phyloP scores from a whole-genome alignment of 176 grass and related monocot species.

The Saccharum officinarum region DNA sequence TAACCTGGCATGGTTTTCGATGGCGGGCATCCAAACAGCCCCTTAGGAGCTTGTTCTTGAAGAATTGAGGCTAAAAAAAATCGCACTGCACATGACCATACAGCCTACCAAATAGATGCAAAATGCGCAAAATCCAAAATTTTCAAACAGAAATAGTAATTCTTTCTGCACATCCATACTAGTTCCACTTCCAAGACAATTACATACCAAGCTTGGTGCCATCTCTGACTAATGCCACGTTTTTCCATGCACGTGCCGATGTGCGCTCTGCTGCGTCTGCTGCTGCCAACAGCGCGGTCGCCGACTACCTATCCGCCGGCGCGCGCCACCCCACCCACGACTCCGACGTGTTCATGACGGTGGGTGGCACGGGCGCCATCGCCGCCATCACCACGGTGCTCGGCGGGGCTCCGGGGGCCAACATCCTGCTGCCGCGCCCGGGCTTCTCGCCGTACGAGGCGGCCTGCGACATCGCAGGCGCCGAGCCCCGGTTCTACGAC shows the following conservation, averaged over 20 bases:
- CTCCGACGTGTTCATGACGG: constrained; percentile 65
- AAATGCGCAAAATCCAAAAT: too few relatives aligned
- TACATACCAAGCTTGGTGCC: too few relatives aligned
- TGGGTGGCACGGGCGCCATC: constrained; percentile 70
- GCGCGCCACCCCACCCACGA: constrained; percentile 47
- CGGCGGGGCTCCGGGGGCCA: constrained; percentile 42
- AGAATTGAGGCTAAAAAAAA: too few relatives aligned
- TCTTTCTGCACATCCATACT: too few relatives aligned
- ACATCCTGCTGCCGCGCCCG: constrained; percentile 75
- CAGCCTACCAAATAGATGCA: too few relatives aligned
- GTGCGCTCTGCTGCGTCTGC: background rate
- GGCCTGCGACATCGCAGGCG: constrained; percentile 64
- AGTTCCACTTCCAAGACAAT: too few relatives aligned
- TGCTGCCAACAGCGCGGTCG: constrained; percentile 50
- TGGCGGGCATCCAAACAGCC: too few relatives aligned
- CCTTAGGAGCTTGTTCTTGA: too few relatives aligned
- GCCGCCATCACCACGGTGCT: constrained; percentile 61
- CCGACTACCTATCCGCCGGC: constrained; percentile 55
- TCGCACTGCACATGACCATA: too few relatives aligned
- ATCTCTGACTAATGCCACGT: background rate
- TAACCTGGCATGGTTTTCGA: too few relatives aligned
- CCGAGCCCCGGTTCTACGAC: constrained; percentile 77
- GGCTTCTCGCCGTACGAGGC: constrained; percentile 80
- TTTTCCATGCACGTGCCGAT: background rate
- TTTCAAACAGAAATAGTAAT: too few relatives aligned